Base-by-base conservation (phyloP, 2,329 filamentous ascomycete genomes). In the Penicillium sp. region DNA sequence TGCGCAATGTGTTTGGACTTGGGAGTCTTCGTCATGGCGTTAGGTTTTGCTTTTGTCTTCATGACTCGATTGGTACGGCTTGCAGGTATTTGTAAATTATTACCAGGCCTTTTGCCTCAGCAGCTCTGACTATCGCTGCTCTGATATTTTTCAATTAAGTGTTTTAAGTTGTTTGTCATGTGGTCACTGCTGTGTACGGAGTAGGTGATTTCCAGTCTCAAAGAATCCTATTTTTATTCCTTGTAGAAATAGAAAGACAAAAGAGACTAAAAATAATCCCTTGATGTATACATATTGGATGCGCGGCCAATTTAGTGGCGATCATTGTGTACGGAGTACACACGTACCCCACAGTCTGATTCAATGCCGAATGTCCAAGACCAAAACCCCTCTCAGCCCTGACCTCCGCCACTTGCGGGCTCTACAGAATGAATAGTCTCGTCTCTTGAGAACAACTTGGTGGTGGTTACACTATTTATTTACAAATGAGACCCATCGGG, bases 1-100 rank as follows among this genome's bases (percentile, higher is more conserved):
- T 63, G 63, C 58, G 62, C 69, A 66, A 63, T 64, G 65, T 60
- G 66, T 59, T 63, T 68, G 67, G 68, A 61, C 71, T 61, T 66
- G 66, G 70, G 71, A 69, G 72, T 75, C 69, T 71, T 71, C 61
- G 62, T 70, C 67, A 69, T 65, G 73, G 73, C 73, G 72, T 73
- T 74, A 63, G 67, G 60, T 69, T 70, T 65, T 58, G 61, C 62
- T 59, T 66, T 66, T 66, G 60, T 64, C 57, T 68, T 67, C 63
- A 68, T 65, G 67, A 69, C 66, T 68, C 70, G 65, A 68, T 68
- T 66, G 64, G 67, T 64, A 69, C 50, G 69, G 53, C 53, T 55
- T 55, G 53, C 53, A 55, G 69, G 68, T 69, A 68, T 71, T 63
- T 73, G 71, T 73, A 73, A 72, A 72, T 72, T 72, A 72, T 72